Evolutionary conservation across 2,329 filamentous ascomycete species (phyloP).

Genomic region (Cytospora chrysosperma): DNA sequence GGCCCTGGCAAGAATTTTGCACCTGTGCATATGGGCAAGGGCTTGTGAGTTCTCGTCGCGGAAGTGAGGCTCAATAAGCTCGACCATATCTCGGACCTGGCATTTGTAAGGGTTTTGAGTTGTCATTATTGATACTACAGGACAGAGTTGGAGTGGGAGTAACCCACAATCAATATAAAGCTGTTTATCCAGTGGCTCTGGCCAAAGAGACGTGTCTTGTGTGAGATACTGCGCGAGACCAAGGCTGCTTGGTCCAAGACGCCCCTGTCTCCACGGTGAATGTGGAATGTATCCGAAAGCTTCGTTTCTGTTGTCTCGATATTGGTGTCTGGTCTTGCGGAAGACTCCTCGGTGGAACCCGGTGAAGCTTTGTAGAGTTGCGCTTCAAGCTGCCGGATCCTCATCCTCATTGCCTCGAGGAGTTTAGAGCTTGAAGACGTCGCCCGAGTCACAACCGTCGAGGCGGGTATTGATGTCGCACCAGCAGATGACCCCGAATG

Average conservation of each 20-base stretch:
- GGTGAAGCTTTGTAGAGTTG: constrained; percentile 29
- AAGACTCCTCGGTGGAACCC: constrained; percentile 17
- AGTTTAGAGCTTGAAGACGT: constrained; percentile 27
- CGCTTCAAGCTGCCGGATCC: constrained; percentile 46
- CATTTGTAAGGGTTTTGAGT: not conserved
- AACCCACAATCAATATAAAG: constrained; percentile 9
- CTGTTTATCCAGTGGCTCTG: constrained; percentile 21
- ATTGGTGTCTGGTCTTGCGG: constrained; percentile 29
- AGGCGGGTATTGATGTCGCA: constrained; percentile 11
- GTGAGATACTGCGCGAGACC: constrained; percentile 14
- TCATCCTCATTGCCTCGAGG: constrained; percentile 38
- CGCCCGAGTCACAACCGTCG: constrained; percentile 22
- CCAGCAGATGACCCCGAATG: not conserved
- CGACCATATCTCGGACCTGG: constrained; percentile 2
- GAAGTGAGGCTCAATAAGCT: constrained; percentile 1
- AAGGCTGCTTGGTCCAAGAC: not conserved
- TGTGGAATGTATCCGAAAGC: constrained; percentile 44
- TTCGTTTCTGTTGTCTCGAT: constrained; percentile 35
- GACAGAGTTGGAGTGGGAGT: too few species aligned
- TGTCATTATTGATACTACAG: not conserved
- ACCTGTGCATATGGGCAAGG: constrained; percentile 36
- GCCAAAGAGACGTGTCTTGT: constrained; percentile 23
- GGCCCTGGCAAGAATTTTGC: constrained; percentile 41
- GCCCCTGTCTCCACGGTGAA: constrained; percentile 39
- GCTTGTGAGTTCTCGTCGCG: not conserved